phyloP scores from a whole-genome alignment of 148 eudicot genomes.

The Arctostaphylos glauca region DNA sequence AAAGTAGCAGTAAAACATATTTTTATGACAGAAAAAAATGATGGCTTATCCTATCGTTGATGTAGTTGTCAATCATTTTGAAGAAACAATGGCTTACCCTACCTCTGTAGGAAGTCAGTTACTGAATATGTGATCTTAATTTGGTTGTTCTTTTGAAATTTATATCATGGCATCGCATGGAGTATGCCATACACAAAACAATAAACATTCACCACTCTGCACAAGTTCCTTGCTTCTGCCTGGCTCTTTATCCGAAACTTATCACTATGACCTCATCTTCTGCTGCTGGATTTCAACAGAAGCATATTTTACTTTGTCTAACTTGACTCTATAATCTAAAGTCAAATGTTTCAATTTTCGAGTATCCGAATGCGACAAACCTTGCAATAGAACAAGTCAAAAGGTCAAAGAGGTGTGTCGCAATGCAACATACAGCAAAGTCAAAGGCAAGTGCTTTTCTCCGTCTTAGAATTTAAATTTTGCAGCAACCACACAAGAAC shows the following conservation, averaged over 20 bases:
- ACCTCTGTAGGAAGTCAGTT: not conserved
- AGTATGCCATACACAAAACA: not conserved
- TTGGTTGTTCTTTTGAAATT: not conserved
- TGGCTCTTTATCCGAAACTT: not conserved
- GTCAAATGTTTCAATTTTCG: not conserved
- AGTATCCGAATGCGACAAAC: not conserved
- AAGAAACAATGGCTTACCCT: not conserved
- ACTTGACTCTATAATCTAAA: not conserved
- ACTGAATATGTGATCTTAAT: no score
- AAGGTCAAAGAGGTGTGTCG: not conserved
- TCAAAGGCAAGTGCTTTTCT: not conserved
- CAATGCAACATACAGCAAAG: not conserved
- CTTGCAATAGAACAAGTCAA: not conserved
- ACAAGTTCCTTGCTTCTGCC: not conserved
- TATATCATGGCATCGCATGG: not conserved
- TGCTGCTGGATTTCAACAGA: not conserved
- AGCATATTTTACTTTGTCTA: not conserved
- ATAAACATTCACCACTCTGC: not conserved
- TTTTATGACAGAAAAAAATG: not conserved
- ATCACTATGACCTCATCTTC: not conserved
- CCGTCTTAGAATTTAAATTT: not conserved
- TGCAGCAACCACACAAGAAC: not conserved
- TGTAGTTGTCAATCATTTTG: not conserved
- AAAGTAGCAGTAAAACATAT: not conserved
- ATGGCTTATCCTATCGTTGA: not conserved